These are phyloP conservation scores for Angomonas ambiguus DNA, from an alignment of 208 protist species.

Conservation along the genomic window DNA sequence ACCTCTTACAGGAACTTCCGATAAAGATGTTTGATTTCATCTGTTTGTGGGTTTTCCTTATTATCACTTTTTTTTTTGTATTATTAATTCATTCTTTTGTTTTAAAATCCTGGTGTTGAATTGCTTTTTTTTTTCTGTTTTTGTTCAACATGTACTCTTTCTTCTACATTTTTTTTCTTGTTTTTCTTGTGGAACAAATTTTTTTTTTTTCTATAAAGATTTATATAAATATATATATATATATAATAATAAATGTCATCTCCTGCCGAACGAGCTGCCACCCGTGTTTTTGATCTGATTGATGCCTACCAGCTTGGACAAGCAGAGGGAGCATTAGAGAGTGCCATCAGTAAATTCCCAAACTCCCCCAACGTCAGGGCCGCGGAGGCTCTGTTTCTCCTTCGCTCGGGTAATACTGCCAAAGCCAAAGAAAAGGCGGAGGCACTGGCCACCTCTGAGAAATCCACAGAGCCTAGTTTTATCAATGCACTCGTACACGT, in stretches of 20 bases:
- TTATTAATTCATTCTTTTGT: too few relatives aligned
- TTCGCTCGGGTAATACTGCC: constrained; percentile 28
- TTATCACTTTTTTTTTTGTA: too few relatives aligned
- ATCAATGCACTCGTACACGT: constrained; percentile 62
- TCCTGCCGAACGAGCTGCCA: constrained; percentile 44
- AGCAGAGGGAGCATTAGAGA: constrained; percentile 63
- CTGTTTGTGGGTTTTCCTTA: too few relatives aligned
- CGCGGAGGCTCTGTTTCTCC: constrained; percentile 53
- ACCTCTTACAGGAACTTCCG: constrained; percentile 18
- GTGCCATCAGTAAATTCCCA: constrained; percentile 52
- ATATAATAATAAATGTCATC: constrained; percentile 6
- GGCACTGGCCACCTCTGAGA: constrained; percentile 35
- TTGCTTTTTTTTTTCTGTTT: constrained; percentile 1
- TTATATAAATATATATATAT: neutral
- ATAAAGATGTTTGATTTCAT: too few relatives aligned
- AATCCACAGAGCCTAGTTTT: constrained; percentile 46
- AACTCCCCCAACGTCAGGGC: constrained; percentile 43
- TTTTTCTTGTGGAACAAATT: too few relatives aligned
- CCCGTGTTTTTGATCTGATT: constrained; percentile 61
- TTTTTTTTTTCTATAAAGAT: neutral
- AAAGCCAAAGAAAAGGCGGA: constrained; percentile 43
- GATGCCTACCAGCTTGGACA: constrained; percentile 44
- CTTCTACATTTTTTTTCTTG: neutral
- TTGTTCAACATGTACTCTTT: neutral
- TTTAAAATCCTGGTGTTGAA: too few relatives aligned